Evolutionary conservation across 345 rosid genomes (phyloP).

Genomic region (Melastoma malabathricum): DNA sequence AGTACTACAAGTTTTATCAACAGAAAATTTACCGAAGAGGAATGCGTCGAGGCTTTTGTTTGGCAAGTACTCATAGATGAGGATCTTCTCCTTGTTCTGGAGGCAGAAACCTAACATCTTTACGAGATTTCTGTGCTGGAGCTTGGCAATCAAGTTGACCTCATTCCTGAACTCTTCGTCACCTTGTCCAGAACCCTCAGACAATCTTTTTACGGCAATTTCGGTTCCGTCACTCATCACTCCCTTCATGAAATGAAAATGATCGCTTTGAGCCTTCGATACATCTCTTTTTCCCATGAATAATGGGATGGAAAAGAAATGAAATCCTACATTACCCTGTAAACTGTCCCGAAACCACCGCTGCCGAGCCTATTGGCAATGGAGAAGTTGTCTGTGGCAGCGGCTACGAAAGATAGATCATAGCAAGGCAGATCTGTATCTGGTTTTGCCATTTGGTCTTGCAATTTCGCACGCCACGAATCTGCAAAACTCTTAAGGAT

Average conservation of each 20-base stretch:
- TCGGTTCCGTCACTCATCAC: constrained; percentile 6
- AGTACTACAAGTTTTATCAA: constrained; percentile 15
- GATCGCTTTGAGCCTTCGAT: constrained; percentile 12
- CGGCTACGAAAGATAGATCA: neutral
- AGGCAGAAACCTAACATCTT: constrained; percentile 21
- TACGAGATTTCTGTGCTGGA: constrained; percentile 26
- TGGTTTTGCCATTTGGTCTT: no score
- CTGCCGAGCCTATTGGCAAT: constrained; percentile 20
- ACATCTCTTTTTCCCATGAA: constrained; percentile 7
- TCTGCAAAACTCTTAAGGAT: no score
- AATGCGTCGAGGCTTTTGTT: constrained; percentile 29
- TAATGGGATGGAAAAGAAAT: constrained; percentile 12
- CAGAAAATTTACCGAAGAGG: constrained; percentile 14
- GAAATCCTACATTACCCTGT: constrained; percentile 14
- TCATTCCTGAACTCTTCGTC: constrained; percentile 14
- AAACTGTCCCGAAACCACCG: constrained; percentile 38
- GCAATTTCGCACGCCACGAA: no score
- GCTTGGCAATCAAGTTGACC: constrained; percentile 16
- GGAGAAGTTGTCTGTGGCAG: constrained; percentile 17
- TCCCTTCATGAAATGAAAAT: constrained; percentile 8
- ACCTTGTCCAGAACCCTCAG: constrained; percentile 14
- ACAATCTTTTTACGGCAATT: constrained; percentile 15
- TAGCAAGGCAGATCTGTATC: neutral
- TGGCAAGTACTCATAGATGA: constrained; percentile 26
- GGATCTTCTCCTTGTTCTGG: constrained; percentile 18